Base-by-base conservation (phyloP, 2,329 filamentous ascomycete genomes). In the Leptographium lundbergii region DNA sequence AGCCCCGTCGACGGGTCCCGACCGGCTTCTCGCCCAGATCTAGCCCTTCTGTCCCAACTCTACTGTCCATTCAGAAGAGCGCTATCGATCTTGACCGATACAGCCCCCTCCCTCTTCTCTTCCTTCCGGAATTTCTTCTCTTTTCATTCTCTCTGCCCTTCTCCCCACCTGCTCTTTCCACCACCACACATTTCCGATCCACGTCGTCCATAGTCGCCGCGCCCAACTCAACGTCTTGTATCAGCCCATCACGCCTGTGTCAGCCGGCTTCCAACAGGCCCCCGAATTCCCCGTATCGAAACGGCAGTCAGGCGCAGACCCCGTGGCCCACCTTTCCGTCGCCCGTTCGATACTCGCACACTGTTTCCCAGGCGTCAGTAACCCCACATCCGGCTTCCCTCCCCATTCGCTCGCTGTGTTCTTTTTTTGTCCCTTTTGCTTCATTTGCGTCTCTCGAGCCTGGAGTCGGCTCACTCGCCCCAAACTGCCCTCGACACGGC, bases 11-110 rank as follows among this genome's bases (percentile, higher is more conserved):
- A 39, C 47, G 22, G 45, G 39, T 5, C 19, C 27, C 48, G 17
- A 29, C 22, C 6, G 32, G 22, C 22, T 45, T n/a, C 34, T 57
- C 24, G 56, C 56, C 56, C 53, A 57, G 56, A 57, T 57, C 56
- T n/a, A 53, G 34, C 56, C 48, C 56, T 53, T 27, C 34, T 32
- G 34, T 45, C 34, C 25, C 24, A 32, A 52, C 50, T 53, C 24
- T 22, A 25, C 29, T 29, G 34, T 10, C 56, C 56, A 51, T 22
- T 45, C 34, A 19, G 47, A 36, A 47, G 50, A 17, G 17, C 56
- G 48, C 56, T 36, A 54, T 53, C 34, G 32, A 34, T 29, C 14
- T 45, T 52, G 36, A 55, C 53, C 36, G 53, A 27, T 45, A 42
- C n/a, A 54, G 17, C 5, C 10, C 22, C 22, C 48, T n/a, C 51